Evolutionary conservation across 768 basidiomycete genomes (phyloP).

Genomic region (Inosperma sp.): DNA sequence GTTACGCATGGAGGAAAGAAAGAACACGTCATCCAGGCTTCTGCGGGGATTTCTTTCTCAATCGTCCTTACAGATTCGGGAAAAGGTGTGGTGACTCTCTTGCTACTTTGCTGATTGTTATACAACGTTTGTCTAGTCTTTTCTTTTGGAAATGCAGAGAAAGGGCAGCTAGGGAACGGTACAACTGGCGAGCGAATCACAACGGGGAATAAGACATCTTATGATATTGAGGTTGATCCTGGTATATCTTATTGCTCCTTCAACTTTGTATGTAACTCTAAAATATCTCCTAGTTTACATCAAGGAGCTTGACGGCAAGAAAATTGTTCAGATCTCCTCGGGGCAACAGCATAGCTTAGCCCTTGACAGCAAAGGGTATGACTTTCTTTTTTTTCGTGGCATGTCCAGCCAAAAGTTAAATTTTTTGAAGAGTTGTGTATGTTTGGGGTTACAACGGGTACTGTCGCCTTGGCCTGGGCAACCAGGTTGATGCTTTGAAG

Average conservation of each 20-base stretch:
- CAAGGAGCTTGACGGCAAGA: constrained; percentile 70
- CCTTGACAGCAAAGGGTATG: constrained; percentile 70
- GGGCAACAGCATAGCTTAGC: constrained; percentile 88
- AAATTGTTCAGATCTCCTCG: constrained; percentile 75
- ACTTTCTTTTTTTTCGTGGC: constrained; percentile 8
- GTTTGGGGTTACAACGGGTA: constrained; percentile 92
- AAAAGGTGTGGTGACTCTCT: constrained; percentile 43
- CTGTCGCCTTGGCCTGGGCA: constrained; percentile 83
- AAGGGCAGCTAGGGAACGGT: constrained; percentile 91
- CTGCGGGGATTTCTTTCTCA: constrained; percentile 82
- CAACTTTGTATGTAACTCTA: background rate
- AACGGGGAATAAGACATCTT: constrained; percentile 79
- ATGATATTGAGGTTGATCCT: constrained; percentile 70
- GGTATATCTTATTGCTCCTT: constrained; percentile 35
- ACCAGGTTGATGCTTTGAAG: constrained; percentile 73
- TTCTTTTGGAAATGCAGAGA: constrained; percentile 86
- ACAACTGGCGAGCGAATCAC: constrained; percentile 89
- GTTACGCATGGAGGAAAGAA: constrained; percentile 53
- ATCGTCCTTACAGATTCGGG: constrained; percentile 80
- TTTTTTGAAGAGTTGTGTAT: constrained; percentile 56
- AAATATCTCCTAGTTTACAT: constrained; percentile 51
- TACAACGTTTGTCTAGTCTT: constrained; percentile 54
- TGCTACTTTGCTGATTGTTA: constrained; percentile 3
- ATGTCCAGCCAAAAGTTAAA: background rate
- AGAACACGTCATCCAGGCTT: constrained; percentile 66